phyloP scores from a whole-genome alignment of 139 green algal species.

The Chlorella sorokiniana region DNA sequence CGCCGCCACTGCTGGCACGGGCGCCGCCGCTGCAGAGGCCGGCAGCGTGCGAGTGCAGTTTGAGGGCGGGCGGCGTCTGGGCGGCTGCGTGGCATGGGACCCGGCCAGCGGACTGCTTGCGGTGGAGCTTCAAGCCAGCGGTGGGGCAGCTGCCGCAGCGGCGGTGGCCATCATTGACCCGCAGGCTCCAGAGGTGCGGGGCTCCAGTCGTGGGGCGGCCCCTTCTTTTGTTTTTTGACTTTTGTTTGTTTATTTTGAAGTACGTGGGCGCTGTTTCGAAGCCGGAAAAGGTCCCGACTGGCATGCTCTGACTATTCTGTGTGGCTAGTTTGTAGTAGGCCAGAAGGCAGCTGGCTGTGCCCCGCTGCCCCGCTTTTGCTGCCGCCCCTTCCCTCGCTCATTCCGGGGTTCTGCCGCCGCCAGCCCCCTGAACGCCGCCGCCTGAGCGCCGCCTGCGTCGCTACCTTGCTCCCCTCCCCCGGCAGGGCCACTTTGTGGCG shows the following conservation, averaged over 20 bases:
- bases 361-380: too few relatives aligned
- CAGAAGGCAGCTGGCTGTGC: too few relatives aligned
- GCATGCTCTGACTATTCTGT: too few relatives aligned
- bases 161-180: conserved; percentile 19
- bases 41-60: conserved; percentile 8
- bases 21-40: neutral
- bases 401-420: too few relatives aligned
- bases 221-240: neutral
- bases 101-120: conserved; percentile 20
- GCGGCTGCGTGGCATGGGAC: conserved; percentile 7
- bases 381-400: too few relatives aligned
- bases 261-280: neutral
- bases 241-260: too few relatives aligned
- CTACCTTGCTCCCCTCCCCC: neutral
- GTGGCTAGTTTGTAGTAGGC: too few relatives aligned
- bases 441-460: neutral
- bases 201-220: neutral
- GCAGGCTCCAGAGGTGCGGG: neutral
- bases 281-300: neutral
- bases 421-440: neutral
- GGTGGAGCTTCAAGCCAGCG: neutral
- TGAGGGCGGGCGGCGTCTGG: neutral
- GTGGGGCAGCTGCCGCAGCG: neutral
- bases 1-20: neutral
- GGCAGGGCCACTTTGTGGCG: conserved; percentile 18